Base-by-base conservation (phyloP, 805 yeast genomes). In the Saccharomycodes ludwigii region DNA sequence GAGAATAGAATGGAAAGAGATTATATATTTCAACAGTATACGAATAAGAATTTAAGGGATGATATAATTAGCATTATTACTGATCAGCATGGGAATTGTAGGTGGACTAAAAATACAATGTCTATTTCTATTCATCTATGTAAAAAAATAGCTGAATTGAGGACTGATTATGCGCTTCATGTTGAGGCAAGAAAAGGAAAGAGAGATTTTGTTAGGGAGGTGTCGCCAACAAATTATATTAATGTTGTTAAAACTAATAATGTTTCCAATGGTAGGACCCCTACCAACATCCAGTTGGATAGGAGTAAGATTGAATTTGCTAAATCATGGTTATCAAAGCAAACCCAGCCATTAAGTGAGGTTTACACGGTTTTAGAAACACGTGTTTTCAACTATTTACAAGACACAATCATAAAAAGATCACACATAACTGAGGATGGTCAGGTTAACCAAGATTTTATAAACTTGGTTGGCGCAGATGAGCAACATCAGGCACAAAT, bases 41-140 rank as follows among this genome's bases (percentile, higher is more conserved):
- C 63, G 25, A 48, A 67, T 35, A 52, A 58, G 32, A 60, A 54
- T 30, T 61, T 83, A 34, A 83, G 78, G 52, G 73, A 64, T 31
- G 88, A 82, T 45, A 70, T 84, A 25, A 58, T 80, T 33, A 78
- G 86, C 20, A 78, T 83, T 28, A 83, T 83, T 12, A 72, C 84
- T 21, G 94, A 83, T 54, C 83, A 79, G 37, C 79, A 76, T 45
- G 94, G 94, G 2, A 81, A 80, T 50, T 73, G 82, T 36, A 82
- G 85, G 58, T 83, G 95, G 95, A 83, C 95, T 1, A 71, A 82
- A 47, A 83, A 83, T 52, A 70, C 82, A 17, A 68, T 73, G 40
- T 64, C 79, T 11, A 71, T 84, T 39, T 70, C 88, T 4, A 63
- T 83, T 37, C 93, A 50, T 27, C 38, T 50, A 5, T 44, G 54